These are phyloP conservation scores for Elsinoe fawcettii DNA, from an alignment of 2,329 filamentous ascomycete genomes.

Conservation along the genomic window DNA sequence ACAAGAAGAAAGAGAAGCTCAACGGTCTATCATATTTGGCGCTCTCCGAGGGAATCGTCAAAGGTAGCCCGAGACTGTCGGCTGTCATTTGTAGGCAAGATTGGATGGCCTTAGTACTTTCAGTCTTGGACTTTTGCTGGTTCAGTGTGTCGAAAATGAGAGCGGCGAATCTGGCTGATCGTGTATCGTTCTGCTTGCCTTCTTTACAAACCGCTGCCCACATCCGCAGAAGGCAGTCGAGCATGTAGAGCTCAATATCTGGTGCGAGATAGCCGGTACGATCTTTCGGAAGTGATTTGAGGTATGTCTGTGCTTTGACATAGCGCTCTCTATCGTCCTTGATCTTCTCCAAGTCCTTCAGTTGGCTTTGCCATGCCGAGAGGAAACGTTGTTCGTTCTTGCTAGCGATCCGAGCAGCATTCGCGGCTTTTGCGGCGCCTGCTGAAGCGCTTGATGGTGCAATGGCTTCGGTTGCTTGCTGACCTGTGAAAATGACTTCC, in stretches of 20 bases:
- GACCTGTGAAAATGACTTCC: conserved; percentile 44
- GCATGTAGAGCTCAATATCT: conserved; percentile 43
- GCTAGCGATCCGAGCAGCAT: conserved; percentile 27
- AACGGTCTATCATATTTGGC: conserved; percentile 18
- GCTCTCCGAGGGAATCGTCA: conserved; percentile 35
- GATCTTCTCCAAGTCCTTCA: conserved; percentile 42
- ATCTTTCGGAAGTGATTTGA: conserved; percentile 35
- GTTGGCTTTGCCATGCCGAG: conserved; percentile 40
- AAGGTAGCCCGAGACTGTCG: conserved; percentile 37
- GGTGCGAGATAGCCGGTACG: conserved; percentile 36
- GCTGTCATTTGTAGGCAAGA: conserved; percentile 31
- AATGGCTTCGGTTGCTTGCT: conserved; percentile 18
- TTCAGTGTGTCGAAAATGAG: conserved; percentile 38
- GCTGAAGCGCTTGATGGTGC: conserved; percentile 22
- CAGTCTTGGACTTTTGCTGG: conserved; percentile 19
- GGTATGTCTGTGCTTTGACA: conserved; percentile 42
- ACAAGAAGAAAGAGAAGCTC: conserved; percentile 28
- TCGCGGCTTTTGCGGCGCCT: conserved; percentile 23
- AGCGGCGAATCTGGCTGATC: conserved; percentile 35
- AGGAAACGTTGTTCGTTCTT: conserved; percentile 29
- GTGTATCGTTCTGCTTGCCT: conserved; percentile 2
- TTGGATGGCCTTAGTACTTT: conserved; percentile 37
- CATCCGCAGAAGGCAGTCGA: conserved; percentile 42
- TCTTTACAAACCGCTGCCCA: conserved; percentile 35
- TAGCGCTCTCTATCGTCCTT: conserved; percentile 39